Percentiles rank a stretch among this genome's conserved stretches.
These are phyloP conservation scores for Cucumis variabilis DNA, from an alignment of 331 rosid species.

Conservation along the genomic window DNA sequence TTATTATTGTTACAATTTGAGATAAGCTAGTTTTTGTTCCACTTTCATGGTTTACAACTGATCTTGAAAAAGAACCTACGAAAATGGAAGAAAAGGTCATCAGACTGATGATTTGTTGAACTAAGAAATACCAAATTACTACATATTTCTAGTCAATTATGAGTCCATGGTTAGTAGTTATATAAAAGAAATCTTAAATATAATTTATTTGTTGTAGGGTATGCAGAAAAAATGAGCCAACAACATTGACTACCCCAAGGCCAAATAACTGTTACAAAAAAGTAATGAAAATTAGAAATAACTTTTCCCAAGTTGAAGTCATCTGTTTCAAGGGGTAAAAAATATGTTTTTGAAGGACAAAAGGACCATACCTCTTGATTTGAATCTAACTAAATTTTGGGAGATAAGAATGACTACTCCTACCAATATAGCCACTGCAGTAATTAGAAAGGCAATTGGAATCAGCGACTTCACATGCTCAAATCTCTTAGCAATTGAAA, in stretches of 20 bases:
- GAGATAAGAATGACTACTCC: slow-evolving; percentile 37
- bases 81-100: slow-evolving; percentile 31
- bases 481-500: slow-evolving; percentile 85
- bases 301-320: too few species aligned
- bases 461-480: slow-evolving; percentile 71
- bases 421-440: slow-evolving; percentile 99
- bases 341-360: not conserved
- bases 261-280: too few species aligned
- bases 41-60: slow-evolving; percentile 95
- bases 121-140: too few species aligned
- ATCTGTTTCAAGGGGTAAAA: not conserved
- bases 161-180: too few species aligned
- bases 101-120: too few species aligned
- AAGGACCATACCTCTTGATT: slow-evolving; percentile 81
- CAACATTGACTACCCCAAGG: too few species aligned
- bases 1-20: slow-evolving; percentile 75
- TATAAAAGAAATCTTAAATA: too few species aligned
- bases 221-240: too few species aligned
- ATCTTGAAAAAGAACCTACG: slow-evolving; percentile 97
- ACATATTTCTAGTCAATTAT: too few species aligned
- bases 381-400: slow-evolving; percentile 71
- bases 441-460: slow-evolving; percentile 90
- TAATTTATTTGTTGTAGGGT: too few species aligned
- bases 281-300: too few species aligned
- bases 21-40: slow-evolving; percentile 96